A percentile compares a stretch with the other conserved stretches of the same genome.
These are phyloP conservation scores for Bipolaris victoriae DNA, from an alignment of 2,329 filamentous ascomycete genomes.

Conservation along the genomic window DNA sequence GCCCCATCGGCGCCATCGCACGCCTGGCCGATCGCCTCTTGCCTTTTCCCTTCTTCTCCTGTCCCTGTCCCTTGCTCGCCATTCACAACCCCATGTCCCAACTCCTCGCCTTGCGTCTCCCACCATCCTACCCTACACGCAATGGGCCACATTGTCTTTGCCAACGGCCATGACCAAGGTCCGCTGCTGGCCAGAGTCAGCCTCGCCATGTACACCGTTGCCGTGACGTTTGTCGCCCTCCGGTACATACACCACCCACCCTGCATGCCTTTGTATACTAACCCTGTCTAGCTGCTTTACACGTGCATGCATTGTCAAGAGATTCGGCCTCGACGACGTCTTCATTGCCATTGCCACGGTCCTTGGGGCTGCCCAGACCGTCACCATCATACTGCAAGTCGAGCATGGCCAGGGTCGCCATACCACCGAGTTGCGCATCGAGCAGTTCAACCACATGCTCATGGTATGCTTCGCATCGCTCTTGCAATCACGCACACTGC, in stretches of 20 bases:
- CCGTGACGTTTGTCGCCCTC: conserved; percentile 30
- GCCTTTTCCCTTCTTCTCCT: conserved; percentile 4
- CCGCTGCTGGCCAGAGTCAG: conserved; percentile 33
- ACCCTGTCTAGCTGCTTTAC: conserved; percentile 28
- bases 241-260: conserved; percentile 14
- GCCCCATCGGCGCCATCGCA: conserved; percentile 6
- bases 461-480: conserved; percentile 18
- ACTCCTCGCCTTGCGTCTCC: conserved; percentile 12
- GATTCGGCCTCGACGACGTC: conserved; percentile 34
- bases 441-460: conserved; percentile 30
- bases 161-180: conserved; percentile 23
- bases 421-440: conserved; percentile 21
- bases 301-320: conserved; percentile 33
- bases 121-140: conserved; percentile 5
- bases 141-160: conserved; percentile 32
- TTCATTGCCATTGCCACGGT: conserved; percentile 36
- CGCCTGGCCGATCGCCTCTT: not conserved
- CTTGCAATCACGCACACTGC: not conserved
- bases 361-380: conserved; percentile 34
- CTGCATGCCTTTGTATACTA: conserved; percentile 5
- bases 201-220: conserved; percentile 29
- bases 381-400: conserved; percentile 34
- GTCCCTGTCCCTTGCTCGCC: conserved; percentile 5
- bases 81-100: conserved; percentile 18
- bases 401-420: conserved; percentile 34